Base-by-base conservation (phyloP, 1,139 yeast species). In the Hansenula anomala region DNA sequence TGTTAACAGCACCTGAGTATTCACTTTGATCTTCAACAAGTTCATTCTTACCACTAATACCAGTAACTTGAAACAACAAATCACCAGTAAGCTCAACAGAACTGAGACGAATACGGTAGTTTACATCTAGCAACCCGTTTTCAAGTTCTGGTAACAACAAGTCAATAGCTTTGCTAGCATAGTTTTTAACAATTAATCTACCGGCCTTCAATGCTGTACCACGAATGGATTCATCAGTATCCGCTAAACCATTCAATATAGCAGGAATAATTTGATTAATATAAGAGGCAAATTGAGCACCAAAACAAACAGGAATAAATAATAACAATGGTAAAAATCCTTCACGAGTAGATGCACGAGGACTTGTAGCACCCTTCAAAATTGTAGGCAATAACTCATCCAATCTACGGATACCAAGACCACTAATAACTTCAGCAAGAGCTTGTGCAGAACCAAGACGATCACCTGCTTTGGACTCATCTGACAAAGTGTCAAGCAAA, bases 11-110 rank as follows among this genome's bases (percentile, higher is more conserved):
- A 42, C 78, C 77, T 20, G 78, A 71, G 36, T 67, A 59, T 30
- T 77, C 75, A 30, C 66, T 61, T 42, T 77, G 78, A 43, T 80
- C 92, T 48, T 82, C 89, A 29, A 71, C 62, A 48, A 80, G 71
- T 51, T 78, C 90, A 56, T 70, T 76, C 59, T 63, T 68, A 36
- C 64, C 69, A 34, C 85, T 75, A 49, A 90, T 81, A 62, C 98
- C 98, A 34, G 96, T 85, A 51, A 92, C 83, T 68, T 92, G 96
- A 80, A 86, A 90, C 52, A 94, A 71, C 56, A 94, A 71, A 54
- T 94, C 98, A 51, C 98, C 98, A n/a, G 96, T 83, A 53, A 94
- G 85, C 64, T 90, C 97, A 38, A 92, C 95, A 28, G 97, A 89
- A 2, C 96, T 85, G 45, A 90, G 71, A 63, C 99, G 80, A 57